Conservation (phyloP, 129 eudicot species). For the Logfia minima region DNA sequence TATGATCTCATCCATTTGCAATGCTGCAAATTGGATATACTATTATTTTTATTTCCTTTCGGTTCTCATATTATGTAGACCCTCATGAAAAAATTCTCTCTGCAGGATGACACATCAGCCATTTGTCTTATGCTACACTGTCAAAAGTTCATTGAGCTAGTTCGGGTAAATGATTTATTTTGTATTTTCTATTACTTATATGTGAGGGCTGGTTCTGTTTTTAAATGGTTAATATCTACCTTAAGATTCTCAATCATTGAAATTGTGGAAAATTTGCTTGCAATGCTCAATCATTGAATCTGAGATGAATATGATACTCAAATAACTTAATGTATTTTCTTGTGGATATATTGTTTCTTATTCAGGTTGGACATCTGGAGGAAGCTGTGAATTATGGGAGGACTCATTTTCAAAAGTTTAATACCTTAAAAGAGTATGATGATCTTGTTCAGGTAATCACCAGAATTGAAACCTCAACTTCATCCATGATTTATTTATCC, state of each 20-base stretch:
- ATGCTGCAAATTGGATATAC: background rate
- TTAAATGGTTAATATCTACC: background rate
- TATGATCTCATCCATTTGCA: background rate
- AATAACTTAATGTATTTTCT: background rate
- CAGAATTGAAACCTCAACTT: background rate
- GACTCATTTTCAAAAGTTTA: constrained; percentile 56
- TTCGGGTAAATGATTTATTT: constrained; percentile 60
- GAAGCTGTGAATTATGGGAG: constrained; percentile 79
- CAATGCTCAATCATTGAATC: background rate
- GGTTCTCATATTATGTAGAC: background rate
- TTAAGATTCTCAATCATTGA: background rate
- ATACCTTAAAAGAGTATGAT: constrained; percentile 39
- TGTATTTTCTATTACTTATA: background rate
- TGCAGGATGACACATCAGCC: constrained; percentile 80
- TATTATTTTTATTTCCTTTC: background rate
- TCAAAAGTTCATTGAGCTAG: constrained; percentile 89
- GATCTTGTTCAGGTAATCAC: constrained; percentile 64
- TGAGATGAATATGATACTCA: background rate
- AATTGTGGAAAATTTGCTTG: background rate
- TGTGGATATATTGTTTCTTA: constrained; percentile 16
- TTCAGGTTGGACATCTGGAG: constrained; percentile 65
- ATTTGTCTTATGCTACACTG: constrained; percentile 75
- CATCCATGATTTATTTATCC: background rate
- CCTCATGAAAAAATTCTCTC: background rate
- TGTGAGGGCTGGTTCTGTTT: constrained; percentile 3